Evolutionary conservation across 2,329 filamentous ascomycete species (phyloP).

Genomic region (Macrophomina phaseolina): DNA sequence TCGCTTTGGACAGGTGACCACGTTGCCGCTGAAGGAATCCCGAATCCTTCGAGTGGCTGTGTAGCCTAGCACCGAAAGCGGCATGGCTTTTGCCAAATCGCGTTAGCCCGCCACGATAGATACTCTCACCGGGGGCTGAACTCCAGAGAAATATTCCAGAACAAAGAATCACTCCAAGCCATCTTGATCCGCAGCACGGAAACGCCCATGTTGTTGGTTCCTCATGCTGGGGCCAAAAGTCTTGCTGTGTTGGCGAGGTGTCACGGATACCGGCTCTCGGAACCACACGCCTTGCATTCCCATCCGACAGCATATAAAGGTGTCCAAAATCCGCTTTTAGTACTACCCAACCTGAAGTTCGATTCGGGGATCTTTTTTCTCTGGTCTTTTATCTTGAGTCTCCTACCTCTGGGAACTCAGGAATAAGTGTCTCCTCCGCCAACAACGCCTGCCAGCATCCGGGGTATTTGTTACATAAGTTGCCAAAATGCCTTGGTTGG

Average conservation of each 20-base stretch:
- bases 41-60: slow-evolving; percentile 16
- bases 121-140: not conserved
- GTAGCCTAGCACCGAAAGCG: not conserved
- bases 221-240: not conserved
- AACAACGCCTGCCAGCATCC: not conserved
- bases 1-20: slow-evolving; percentile 1
- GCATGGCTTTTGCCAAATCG: not conserved
- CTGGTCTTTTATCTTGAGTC: not conserved
- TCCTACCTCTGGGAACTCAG: not conserved
- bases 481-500: slow-evolving; percentile 10
- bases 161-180: not conserved
- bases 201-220: not conserved
- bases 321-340: not conserved
- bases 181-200: not conserved
- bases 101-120: not conserved
- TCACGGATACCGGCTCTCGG: not conserved
- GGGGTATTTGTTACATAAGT: too few relatives aligned
- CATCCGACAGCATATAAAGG: not conserved
- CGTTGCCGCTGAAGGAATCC: not conserved
- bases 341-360: not conserved
- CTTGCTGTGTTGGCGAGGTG: not conserved
- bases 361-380: not conserved
- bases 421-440: not conserved
- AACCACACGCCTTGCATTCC: not conserved
- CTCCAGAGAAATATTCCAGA: not conserved